These are phyloP conservation scores for Cryoendolithus antarcticus DNA, from an alignment of 2,329 filamentous ascomycete genomes.

Conservation along the genomic window DNA sequence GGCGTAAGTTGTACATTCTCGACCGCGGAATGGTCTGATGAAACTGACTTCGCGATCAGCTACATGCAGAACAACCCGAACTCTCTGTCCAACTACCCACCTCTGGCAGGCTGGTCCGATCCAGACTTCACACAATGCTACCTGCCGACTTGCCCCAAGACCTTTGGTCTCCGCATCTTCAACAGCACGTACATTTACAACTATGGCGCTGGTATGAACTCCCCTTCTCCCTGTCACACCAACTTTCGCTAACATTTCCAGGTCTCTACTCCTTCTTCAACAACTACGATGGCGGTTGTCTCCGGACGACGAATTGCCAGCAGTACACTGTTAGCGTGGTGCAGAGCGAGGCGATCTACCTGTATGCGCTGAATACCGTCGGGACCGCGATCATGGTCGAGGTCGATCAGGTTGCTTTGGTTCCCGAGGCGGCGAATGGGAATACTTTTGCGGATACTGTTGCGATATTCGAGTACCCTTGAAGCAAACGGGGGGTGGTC, in stretches of 20 bases:
- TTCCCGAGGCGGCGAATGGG: conserved; percentile 12
- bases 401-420: conserved; percentile 16
- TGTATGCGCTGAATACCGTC: conserved; percentile 34
- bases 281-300: conserved; percentile 40
- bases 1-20: conserved; percentile 41
- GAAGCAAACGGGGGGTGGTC: neutral
- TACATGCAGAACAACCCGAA: conserved; percentile 74
- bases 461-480: conserved; percentile 22
- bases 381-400: conserved; percentile 35
- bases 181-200: conserved; percentile 42
- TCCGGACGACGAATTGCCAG: conserved; percentile 37
- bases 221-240: too few species aligned
- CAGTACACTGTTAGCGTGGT: conserved; percentile 32
- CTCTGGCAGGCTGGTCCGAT: conserved; percentile 47
- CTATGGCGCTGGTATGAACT: conserved; percentile 29
- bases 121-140: conserved; percentile 56
- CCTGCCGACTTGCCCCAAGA: conserved; percentile 48
- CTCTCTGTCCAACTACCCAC: conserved; percentile 51
- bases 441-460: conserved; percentile 17
- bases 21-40: neutral
- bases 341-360: conserved; percentile 29
- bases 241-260: too few species aligned
- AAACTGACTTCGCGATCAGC: conserved; percentile 8
- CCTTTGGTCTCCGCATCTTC: conserved; percentile 62
- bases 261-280: conserved; percentile 52